These are phyloP conservation scores for Wickerhamiella siamensis DNA, from an alignment of 805 yeast species.

Conservation along the genomic window DNA sequence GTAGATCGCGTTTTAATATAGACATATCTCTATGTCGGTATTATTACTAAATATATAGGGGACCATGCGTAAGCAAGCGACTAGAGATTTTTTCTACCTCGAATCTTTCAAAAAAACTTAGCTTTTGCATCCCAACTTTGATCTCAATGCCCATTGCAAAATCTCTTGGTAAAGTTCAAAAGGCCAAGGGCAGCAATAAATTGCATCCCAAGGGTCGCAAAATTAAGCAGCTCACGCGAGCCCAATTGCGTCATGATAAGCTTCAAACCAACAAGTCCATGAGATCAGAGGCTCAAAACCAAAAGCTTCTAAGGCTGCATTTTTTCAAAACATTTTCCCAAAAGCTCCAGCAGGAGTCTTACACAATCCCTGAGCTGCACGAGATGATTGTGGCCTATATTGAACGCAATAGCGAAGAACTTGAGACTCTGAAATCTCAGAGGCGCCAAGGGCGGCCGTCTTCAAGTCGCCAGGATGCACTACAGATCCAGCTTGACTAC, in stretches of 20 bases:
- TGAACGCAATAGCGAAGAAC: constrained; percentile 60
- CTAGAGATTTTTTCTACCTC: too few species aligned
- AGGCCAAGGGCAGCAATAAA: constrained; percentile 37
- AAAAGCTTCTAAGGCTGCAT: constrained; percentile 13
- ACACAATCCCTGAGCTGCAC: constrained; percentile 44
- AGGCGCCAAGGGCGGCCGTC: constrained; percentile 87
- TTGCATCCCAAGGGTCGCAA: constrained; percentile 82
- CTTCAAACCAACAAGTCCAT: constrained; percentile 43
- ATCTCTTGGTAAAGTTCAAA: constrained; percentile 49
- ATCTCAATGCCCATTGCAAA: constrained; percentile 62
- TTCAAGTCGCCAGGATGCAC: constrained; percentile 47
- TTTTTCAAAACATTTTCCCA: constrained; percentile 10
- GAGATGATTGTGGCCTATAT: constrained; percentile 44
- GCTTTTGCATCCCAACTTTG: too few species aligned
- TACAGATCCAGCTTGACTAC: constrained; percentile 46
- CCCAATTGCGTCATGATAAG: constrained; percentile 72
- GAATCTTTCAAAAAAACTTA: too few species aligned
- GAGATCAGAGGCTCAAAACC: constrained; percentile 35
- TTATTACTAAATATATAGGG: too few species aligned
- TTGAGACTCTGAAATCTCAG: constrained; percentile 41
- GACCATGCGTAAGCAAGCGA: too few species aligned
- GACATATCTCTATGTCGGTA: too few species aligned
- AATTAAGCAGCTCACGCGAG: constrained; percentile 68
- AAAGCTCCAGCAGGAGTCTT: constrained; percentile 24
- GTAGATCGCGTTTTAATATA: too few species aligned